These are phyloP conservation scores for Pyrenochaeta sp. DNA, from an alignment of 2,329 filamentous ascomycete genomes.

Conservation along the genomic window DNA sequence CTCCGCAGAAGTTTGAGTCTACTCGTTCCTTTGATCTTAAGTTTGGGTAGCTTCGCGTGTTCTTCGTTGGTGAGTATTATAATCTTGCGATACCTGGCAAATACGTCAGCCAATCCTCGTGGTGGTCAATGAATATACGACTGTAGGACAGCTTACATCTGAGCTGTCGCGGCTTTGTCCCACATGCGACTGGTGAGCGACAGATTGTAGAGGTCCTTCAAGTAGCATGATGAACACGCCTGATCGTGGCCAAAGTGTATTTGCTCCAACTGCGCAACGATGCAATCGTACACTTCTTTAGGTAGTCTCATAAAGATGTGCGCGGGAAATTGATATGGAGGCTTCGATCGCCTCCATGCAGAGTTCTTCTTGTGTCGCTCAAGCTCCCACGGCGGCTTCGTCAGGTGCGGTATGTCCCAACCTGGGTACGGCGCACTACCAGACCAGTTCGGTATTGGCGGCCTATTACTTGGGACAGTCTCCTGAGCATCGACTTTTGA, in stretches of 20 bases:
- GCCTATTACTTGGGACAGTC: background rate
- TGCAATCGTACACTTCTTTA: conserved; percentile 63
- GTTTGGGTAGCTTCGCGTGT: conserved; percentile 34
- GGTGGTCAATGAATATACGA: background rate
- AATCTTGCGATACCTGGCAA: conserved; percentile 58
- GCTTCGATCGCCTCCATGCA: conserved; percentile 38
- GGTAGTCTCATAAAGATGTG: conserved; percentile 59
- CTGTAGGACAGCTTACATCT: conserved; percentile 53
- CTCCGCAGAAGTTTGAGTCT: conserved; percentile 64
- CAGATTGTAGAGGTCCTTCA: conserved; percentile 63
- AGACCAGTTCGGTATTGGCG: background rate
- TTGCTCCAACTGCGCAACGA: conserved; percentile 60
- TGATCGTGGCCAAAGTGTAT: conserved; percentile 49
- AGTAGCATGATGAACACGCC: conserved; percentile 63
- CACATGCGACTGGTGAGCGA: conserved; percentile 65
- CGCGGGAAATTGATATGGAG: conserved; percentile 27
- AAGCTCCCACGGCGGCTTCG: conserved; percentile 51
- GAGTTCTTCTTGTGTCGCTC: conserved; percentile 44
- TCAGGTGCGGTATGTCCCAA: conserved; percentile 32
- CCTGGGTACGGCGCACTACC: conserved; percentile 3
- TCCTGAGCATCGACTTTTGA: conserved; percentile 8
- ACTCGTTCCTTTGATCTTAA: conserved; percentile 59
- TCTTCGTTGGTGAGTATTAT: conserved; percentile 58
- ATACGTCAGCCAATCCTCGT: conserved; percentile 4
- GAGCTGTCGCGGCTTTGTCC: conserved; percentile 61